phyloP scores from a whole-genome alignment of 805 yeast species.

The Metschnikowia amazonensis region DNA sequence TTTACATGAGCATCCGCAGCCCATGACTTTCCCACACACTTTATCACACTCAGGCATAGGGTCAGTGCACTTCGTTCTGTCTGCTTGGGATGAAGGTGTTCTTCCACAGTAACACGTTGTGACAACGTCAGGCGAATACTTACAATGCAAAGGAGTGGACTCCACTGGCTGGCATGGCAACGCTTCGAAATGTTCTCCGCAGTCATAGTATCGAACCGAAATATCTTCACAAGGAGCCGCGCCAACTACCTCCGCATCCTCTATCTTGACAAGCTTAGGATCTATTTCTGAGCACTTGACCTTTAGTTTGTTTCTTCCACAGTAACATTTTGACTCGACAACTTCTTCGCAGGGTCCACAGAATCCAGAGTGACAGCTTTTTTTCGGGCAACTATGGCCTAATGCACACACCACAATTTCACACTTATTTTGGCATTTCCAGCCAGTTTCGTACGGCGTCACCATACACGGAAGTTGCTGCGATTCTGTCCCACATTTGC shows the following conservation, averaged over 20 bases:
- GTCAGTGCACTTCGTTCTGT: conserved; percentile 63
- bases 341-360: conserved; percentile 68
- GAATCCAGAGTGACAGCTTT: conserved; percentile 69
- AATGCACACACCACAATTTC: conserved; percentile 58
- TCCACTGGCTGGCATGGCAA: conserved; percentile 51
- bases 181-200: conserved; percentile 57
- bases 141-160: conserved; percentile 41
- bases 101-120: conserved; percentile 81
- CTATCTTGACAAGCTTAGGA: conserved; percentile 29
- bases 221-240: conserved; percentile 29
- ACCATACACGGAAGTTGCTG: conserved; percentile 69
- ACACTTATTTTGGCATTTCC: conserved; percentile 66
- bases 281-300: conserved; percentile 44
- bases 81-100: conserved; percentile 39
- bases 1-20: conserved; percentile 73
- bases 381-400: conserved; percentile 57
- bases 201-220: conserved; percentile 54
- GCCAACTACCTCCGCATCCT: conserved; percentile 27
- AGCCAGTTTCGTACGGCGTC: conserved; percentile 64
- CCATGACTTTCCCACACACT: conserved; percentile 56
- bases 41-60: conserved; percentile 73
- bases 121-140: conserved; percentile 55
- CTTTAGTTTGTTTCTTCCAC: conserved; percentile 54
- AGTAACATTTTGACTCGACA: conserved; percentile 59
- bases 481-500: conserved; percentile 68